Base-by-base conservation (phyloP, 495 filamentous ascomycete species). In the Tuber calosporum region DNA sequence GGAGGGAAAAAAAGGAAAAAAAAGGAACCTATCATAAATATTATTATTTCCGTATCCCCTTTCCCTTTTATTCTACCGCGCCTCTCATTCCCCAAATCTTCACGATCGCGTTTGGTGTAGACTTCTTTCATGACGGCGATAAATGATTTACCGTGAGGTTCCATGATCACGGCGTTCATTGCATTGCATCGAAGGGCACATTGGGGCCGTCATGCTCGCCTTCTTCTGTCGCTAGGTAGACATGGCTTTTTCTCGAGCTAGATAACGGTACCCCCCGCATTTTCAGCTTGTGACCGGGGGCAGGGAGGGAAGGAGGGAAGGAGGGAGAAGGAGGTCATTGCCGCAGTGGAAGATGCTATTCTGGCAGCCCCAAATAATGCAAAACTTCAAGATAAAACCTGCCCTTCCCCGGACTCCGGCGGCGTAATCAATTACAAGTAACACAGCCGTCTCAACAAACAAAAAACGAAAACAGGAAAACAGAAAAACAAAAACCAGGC, bases 11-110 rank as follows among this genome's bases (percentile, higher is more conserved):
- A 62, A 30, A 6, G 17, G 0, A 5, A 30, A 30, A 30, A 62
- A 62, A 62, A 58, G n/a, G 48, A 58, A 58, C 48, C 48, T 58
- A 53, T 58, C n/a, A 58, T 26, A 58, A 62, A 62, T 34, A 15
- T 30, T 1, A 1, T 58, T 15, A 30, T 58, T 30, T 0, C 11
- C 9, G 0, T 11, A 38, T 26, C 8, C 8, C 22, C 0, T 1
- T 22, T 45, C 43, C 20, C 20, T 45, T 45, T 58, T 30, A 30
- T 58, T 30, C 26, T 30, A 19, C 39, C 39, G 39, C 11, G 11
- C 11, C 26, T 34, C n/a, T 62, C 53, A 62, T 34, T 62, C 53
- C 13, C 17, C 26, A 62, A 34, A 34, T 13, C 53, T 62, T 34
- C 53, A 62, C 53, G 53, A 62, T 62, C 53, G 26, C 26, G 11